Percentiles rank a stretch among this genome's conserved stretches.
These are phyloP conservation scores for Xylaria sp. DNA, from an alignment of 2,329 filamentous ascomycete species.

Conservation along the genomic window DNA sequence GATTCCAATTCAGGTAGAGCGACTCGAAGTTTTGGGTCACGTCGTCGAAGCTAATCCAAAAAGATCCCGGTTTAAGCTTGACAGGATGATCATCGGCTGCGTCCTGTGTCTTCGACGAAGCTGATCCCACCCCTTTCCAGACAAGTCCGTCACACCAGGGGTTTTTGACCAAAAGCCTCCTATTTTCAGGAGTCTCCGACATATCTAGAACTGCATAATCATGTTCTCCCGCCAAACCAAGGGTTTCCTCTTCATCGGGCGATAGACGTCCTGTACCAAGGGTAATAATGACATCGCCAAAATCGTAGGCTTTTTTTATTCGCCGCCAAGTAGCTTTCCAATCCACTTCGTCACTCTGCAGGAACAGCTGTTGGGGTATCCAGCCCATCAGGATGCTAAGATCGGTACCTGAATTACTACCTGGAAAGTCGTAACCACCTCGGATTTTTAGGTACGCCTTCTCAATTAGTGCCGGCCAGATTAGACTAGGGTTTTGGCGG, in stretches of 20 bases:
- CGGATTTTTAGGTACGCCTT: conserved; percentile 97
- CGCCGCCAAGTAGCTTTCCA: conserved; percentile 80
- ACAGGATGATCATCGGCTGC: conserved; percentile 42
- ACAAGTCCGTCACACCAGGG: conserved; percentile 88
- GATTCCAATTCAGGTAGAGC: conserved; percentile 98
- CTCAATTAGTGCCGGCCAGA: conserved; percentile 94
- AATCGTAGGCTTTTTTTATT: conserved; percentile 77
- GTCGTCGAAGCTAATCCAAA: conserved; percentile 92
- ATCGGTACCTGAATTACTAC: conserved; percentile 96
- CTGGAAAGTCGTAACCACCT: conserved; percentile 96
- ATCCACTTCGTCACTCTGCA: conserved; percentile 86
- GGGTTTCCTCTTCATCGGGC: conserved; percentile 76
- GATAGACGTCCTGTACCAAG: conserved; percentile 89
- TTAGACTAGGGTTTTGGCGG: conserved; percentile 78
- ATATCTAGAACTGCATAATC: conserved; percentile 93
- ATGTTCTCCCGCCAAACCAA: conserved; percentile 89
- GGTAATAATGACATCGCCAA: conserved; percentile 86
- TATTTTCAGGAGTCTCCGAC: conserved; percentile 67
- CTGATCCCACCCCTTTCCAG: conserved; percentile 68
- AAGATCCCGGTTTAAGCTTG: conserved; percentile 72
- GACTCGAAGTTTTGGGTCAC: conserved; percentile 94
- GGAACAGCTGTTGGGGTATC: conserved; percentile 95
- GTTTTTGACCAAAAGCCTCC: conserved; percentile 87
- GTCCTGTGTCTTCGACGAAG: conserved; percentile 37
- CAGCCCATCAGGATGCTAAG: conserved; percentile 92